Evolutionary conservation across 129 eudicot genomes (phyloP), one percentile per base, ranked within the genome.

Genomic region (Mikania micrantha): DNA sequence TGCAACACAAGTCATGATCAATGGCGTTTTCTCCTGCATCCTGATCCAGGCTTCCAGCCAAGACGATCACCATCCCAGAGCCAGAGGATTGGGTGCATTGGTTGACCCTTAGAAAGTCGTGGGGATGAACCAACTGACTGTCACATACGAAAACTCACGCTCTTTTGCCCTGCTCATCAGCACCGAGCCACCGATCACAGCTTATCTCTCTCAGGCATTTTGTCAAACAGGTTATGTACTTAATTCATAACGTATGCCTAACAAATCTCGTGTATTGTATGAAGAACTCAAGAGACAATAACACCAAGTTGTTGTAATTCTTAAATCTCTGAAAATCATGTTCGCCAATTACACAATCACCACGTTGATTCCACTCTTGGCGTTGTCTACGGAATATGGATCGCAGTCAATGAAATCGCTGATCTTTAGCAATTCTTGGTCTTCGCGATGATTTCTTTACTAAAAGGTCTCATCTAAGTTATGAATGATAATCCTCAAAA

Each of bases 231-330:
- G 72, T 35, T 66, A 32, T 19, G 72, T 69, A 71, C 70, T 41
- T 81, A 12, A 69, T 69, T 75, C 70, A 49, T 81, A 12, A 69
- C 47, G 39, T 31, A 63, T 38, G 54, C 68, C 32, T 45, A 65
- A n/a, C 74, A 68, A 20, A 41, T 29, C 77, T 9, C 9, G 28
- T 16, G 63, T 27, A 36, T 34, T 47, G 48, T 22, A 72, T 47
- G 54, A 74, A 54, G 84, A 78, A 71, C 79, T 79, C 4, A 81
- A 73, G 36, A 35, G 17, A 9, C 78, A 73, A 36, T 63, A 70
- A 22, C 67, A 61, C 24, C 69, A 74, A 61, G 90, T 81, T 5
- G 84, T 87, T 42, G 47, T 87, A 8, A 64, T 81, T 61, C 85
- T 81, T 20, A 62, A 76, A 48, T 66, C 81, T 53, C n/a, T 32